A percentile compares a stretch with the other conserved stretches of the same genome.
Evolutionary conservation across 192 early-diverging fungal genomes (phyloP).

Genomic region (Geranomyces variabilis): DNA sequence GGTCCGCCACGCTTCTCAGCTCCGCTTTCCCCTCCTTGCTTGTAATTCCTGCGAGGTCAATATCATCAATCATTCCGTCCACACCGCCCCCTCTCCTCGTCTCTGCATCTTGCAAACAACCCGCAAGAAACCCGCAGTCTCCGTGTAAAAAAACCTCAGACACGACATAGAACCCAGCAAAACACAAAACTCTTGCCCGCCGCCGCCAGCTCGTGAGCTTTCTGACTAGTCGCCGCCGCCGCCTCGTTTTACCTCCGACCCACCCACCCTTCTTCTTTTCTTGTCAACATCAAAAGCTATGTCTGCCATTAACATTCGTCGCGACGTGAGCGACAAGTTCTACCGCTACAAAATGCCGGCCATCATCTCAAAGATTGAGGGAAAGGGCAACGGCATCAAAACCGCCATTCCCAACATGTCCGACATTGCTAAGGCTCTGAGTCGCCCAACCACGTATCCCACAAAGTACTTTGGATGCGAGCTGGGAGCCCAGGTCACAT

Average conservation of each 20-base stretch:
- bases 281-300: not conserved
- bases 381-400: slow-evolving; percentile 99
- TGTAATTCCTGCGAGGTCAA: not conserved
- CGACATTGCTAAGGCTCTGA: slow-evolving; percentile 87
- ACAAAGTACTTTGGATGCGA: slow-evolving; percentile 90
- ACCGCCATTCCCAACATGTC: slow-evolving; percentile 97
- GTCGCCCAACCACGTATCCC: slow-evolving; percentile 79
- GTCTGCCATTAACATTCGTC: slow-evolving; percentile 78
- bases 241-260: too few species aligned
- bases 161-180: not conserved
- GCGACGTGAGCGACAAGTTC: slow-evolving; percentile 89
- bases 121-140: not conserved
- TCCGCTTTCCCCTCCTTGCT: not conserved
- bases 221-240: too few species aligned
- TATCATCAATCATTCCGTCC: too few species aligned
- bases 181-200: not conserved
- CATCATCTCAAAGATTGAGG: slow-evolving; percentile 79
- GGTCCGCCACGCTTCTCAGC: not conserved
- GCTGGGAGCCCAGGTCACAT: slow-evolving; percentile 91
- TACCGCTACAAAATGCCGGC: slow-evolving; percentile 99
- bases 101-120: not conserved
- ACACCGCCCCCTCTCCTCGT: not conserved
- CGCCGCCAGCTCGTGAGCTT: too few species aligned
- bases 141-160: not conserved
- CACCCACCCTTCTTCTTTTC: too few species aligned